Percentiles rank a stretch among this genome's conserved stretches.
phyloP scores from a whole-genome alignment of 306 rosid genomes.

The Quercus suber region DNA sequence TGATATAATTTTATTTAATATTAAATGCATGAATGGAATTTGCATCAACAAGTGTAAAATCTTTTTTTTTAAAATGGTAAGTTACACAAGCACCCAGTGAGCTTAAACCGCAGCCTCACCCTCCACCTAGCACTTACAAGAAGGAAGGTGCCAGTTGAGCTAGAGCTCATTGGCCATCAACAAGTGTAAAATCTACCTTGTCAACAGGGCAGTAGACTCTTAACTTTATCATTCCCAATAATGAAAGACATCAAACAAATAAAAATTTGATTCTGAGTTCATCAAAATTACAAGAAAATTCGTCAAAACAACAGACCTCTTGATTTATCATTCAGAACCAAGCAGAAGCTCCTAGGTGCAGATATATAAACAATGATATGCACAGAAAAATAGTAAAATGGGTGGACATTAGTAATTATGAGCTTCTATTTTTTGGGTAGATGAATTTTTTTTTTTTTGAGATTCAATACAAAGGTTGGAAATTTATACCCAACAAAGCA shows the following conservation, averaged over 20 bases:
- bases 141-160: too few relatives aligned
- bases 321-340: neutral
- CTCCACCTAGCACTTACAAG: too few relatives aligned
- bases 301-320: neutral
- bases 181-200: neutral
- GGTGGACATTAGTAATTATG: neutral
- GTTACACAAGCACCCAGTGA: too few relatives aligned
- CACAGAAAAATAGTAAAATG: neutral
- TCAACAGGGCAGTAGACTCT: neutral
- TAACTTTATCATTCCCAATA: neutral
- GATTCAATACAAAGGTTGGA: neutral
- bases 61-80: neutral
- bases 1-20: neutral
- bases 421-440: neutral
- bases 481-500: neutral
- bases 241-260: neutral
- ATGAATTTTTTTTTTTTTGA: neutral
- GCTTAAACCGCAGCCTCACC: too few relatives aligned
- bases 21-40: neutral
- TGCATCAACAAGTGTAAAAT: neutral
- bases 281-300: neutral
- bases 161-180: too few relatives aligned
- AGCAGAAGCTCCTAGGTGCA: neutral
- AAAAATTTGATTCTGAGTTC: neutral
- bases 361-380: neutral